Evolutionary conservation across 2,329 filamentous ascomycete species (phyloP), one percentile per base, ranked within the genome.

Genomic region (Diaporthe velutina): DNA sequence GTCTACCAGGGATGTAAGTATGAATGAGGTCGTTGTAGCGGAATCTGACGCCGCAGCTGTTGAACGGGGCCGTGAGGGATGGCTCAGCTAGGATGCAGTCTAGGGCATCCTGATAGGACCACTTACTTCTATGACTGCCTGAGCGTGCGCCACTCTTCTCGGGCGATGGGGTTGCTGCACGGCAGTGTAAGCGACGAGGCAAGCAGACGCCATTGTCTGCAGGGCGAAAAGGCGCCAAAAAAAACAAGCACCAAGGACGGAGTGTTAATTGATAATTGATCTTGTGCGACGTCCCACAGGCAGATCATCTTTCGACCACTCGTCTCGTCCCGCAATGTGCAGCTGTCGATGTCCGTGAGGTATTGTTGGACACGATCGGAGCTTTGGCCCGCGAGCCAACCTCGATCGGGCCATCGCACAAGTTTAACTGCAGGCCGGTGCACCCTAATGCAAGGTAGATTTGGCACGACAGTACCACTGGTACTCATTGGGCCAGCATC

Each of bases 1-100:
- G 45, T 68, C 30, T 68, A n/a, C 35, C 54, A n/a, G n/a, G 48
- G 33, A 40, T 68, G 64, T 38, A 48, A n/a, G 33, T 68, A 28
- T 28, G 28, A 1, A 22, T 22, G 45, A 52, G 45, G 64, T 52
- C 45, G 45, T 19, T 30, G 45, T 28, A 52, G n/a, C 30, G 33
- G 45, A 30, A 52, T 13, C n/a, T 52, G 30, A 28, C 30, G 61
- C 61, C 30, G 1, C 30, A 17, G 33, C 1, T 19, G 30, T 28
- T 52, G 45, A 22, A 38, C 1, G 0, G 13, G 3, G 45, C 30
- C 2, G 61, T 38, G 22, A 38, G 15, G 19, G 42, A 35, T 38
- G 45, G 42, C 42, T 67, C 17, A 15, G 30, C 25, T 5, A 33
- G 22, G 30, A 52, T 35, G 3, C 64, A 38, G 4, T 52, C 13